Evolutionary conservation across 2,329 filamentous ascomycete species (phyloP).

Genomic region (Hypoxylon sp.): DNA sequence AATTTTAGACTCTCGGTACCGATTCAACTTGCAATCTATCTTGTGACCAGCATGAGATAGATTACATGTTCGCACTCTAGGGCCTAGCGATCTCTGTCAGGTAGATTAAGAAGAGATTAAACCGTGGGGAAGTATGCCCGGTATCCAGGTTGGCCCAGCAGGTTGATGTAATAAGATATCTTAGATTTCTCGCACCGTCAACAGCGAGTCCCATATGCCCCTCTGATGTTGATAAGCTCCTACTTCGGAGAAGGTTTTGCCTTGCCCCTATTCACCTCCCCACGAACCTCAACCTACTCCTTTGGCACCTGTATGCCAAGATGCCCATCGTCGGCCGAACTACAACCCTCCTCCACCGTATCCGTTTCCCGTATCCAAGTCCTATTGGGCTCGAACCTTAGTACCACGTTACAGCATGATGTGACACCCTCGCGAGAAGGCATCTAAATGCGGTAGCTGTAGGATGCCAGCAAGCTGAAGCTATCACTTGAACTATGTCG

Average conservation of each 20-base stretch:
- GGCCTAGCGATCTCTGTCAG: conserved; percentile 16
- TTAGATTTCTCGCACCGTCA: conserved; percentile 4
- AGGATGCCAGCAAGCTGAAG: conserved; percentile 27
- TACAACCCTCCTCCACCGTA: conserved; percentile 21
- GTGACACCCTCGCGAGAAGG: conserved; percentile 34
- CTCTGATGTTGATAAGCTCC: conserved; percentile 1
- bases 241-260: conserved; percentile 1
- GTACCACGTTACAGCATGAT: conserved; percentile 38
- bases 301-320: too few relatives aligned
- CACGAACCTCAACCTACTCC: conserved; percentile 20
- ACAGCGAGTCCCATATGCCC: conserved; percentile 2
- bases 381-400: conserved; percentile 27
- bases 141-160: conserved; percentile 13
- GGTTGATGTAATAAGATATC: not conserved
- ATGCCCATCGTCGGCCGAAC: conserved; percentile 22
- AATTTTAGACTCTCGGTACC: conserved; percentile 28
- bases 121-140: conserved; percentile 16
- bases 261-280: conserved; percentile 14
- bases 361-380: conserved; percentile 24
- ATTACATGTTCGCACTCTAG: conserved; percentile 12
- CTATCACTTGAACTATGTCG: conserved; percentile 24
- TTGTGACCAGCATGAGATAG: conserved; percentile 21
- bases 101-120: conserved; percentile 19
- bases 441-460: conserved; percentile 38
- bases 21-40: conserved; percentile 12